Evolutionary conservation across 352 stramenopile genomes (phyloP), one percentile per base, ranked within the genome.

Genomic region (Globisporangium barbulae): DNA sequence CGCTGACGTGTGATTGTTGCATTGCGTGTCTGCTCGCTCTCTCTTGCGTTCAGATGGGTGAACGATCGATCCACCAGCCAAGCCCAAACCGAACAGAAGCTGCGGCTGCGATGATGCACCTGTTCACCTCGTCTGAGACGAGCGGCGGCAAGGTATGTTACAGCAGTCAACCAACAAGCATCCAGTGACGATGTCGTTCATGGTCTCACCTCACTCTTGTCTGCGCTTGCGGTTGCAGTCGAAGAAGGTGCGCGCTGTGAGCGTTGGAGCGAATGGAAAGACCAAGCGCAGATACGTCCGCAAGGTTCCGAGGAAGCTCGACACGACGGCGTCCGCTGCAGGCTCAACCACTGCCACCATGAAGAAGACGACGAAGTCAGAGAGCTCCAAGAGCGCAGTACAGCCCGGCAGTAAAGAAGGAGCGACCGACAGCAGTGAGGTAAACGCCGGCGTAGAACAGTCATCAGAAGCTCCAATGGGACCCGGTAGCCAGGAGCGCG

Each of bases 61-160:
- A 78, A 21, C 76, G 67, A 17, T 69, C 73, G n/a, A 74, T 89
- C 6, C 78, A 83, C 50, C 76, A 92, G 60, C 84, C 84, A 25
- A 91, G 82, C 67, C 84, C 84, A 22, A 93, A 91, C 58, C 78
- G 84, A 52, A 91, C 82, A 0, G 84, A 93, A 63, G 84, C 84
- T 17, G 84, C 84, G 2, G 78, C 82, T 1, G 84, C 84, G 22
- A 93, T 93, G 84, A 88, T 93, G 82, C 75, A 90, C 62, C 54
- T 93, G 17, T 76, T 93, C 45, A 71, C 79, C 15, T 83, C 77
- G 0, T 82, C 77, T 0, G 52, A 63, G 7, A 65, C 49, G 4
- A 61, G 15, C 2, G 52, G 35, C 28, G 21, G 55, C 71, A 65
- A 73, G 58, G 61, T 68, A 28, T 44, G 42, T 30, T 30, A 30